Conservation (phyloP, 805 yeast species). For the Brettanomyces custersianus region DNA sequence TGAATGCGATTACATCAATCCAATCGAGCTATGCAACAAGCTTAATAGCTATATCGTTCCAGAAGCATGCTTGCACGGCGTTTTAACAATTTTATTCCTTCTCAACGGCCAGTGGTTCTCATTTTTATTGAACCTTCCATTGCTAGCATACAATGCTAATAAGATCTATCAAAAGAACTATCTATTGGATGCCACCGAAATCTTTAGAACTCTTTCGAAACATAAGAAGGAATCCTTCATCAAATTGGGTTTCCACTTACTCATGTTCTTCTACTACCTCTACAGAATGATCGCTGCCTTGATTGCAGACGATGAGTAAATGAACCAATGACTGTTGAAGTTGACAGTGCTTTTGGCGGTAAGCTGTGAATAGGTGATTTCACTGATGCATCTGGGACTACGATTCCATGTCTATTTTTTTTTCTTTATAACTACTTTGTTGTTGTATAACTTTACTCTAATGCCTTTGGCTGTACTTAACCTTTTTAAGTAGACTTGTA, state of each 20-base stretch:
- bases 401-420: background rate
- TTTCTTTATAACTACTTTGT: slow-evolving; percentile 8
- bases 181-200: slow-evolving; percentile 92
- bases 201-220: slow-evolving; percentile 85
- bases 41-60: slow-evolving; percentile 85
- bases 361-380: too few relatives aligned
- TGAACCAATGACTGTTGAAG: too few relatives aligned
- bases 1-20: slow-evolving; percentile 95
- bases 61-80: slow-evolving; percentile 78
- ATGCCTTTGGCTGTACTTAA: slow-evolving; percentile 11
- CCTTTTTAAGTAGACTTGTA: slow-evolving; percentile 2
- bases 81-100: slow-evolving; percentile 60
- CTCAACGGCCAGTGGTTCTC: slow-evolving; percentile 90
- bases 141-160: slow-evolving; percentile 75
- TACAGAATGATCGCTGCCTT: slow-evolving; percentile 94
- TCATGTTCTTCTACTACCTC: slow-evolving; percentile 90
- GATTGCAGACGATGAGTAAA: slow-evolving; percentile 62
- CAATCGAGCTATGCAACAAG: slow-evolving; percentile 90
- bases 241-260: slow-evolving; percentile 83
- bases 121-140: slow-evolving; percentile 73
- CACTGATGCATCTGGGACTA: too few relatives aligned
- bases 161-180: slow-evolving; percentile 75
- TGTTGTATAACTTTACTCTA: slow-evolving; percentile 17
- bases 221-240: slow-evolving; percentile 89
- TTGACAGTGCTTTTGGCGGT: background rate